phyloP scores from a whole-genome alignment of 1,284 basidiomycete genomes.

The Moesziomyces parantarcticus region DNA sequence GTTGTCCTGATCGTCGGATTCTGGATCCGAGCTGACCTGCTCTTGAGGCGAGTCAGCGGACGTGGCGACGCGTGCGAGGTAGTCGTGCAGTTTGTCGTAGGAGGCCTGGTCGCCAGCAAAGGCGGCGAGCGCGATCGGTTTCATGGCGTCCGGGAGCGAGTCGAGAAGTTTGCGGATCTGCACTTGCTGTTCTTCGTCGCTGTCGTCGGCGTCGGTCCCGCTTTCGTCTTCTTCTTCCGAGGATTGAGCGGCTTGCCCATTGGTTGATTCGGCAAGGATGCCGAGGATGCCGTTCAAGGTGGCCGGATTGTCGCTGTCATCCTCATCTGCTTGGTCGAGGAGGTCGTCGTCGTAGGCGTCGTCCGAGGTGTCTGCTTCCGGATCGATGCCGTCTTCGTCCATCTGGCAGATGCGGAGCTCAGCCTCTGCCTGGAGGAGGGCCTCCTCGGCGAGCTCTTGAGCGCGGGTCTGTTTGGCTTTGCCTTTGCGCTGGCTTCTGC shows the following conservation, averaged over 20 bases:
- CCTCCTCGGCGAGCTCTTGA: constrained; percentile 49
- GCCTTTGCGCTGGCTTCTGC: constrained; percentile 51
- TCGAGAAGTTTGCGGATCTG: constrained; percentile 14
- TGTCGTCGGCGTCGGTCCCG: constrained; percentile 11
- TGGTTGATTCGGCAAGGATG: constrained; percentile 10
- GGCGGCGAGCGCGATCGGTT: constrained; percentile 19
- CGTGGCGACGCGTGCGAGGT: constrained; percentile 22
- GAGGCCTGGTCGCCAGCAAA: constrained; percentile 17
- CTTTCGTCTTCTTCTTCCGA: constrained; percentile 11
- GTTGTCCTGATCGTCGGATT: constrained; percentile 6
- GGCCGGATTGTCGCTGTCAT: constrained; percentile 17
- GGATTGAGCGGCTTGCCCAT: constrained; percentile 1
- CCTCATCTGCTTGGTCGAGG: constrained; percentile 14
- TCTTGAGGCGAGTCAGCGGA: constrained; percentile 15
- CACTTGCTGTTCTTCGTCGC: constrained; percentile 9
- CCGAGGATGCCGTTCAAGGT: constrained; percentile 17
- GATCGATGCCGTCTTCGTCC: constrained; percentile 49
- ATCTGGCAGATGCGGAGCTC: constrained; percentile 44
- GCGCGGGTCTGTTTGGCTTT: constrained; percentile 55
- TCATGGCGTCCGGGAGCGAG: constrained; percentile 15
- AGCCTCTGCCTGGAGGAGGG: constrained; percentile 38
- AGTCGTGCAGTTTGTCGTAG: constrained; percentile 9
- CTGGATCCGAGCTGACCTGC: neutral
- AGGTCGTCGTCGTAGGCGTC: constrained; percentile 46
- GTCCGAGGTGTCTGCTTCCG: constrained; percentile 38